These are phyloP conservation scores for Claviceps sp. DNA, from an alignment of 2,329 filamentous ascomycete species.

Conservation along the genomic window DNA sequence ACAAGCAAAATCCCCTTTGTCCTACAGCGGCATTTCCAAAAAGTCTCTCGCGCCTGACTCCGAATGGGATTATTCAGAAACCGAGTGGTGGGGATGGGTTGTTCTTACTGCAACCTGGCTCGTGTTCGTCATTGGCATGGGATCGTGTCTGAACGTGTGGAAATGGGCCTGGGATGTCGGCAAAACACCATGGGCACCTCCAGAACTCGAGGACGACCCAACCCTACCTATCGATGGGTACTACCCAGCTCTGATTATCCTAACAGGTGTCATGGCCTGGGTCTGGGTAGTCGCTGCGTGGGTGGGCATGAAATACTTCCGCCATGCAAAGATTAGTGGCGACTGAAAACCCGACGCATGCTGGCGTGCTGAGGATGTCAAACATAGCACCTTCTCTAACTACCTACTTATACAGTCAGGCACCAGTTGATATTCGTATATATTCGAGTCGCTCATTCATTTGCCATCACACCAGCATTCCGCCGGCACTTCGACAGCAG, in stretches of 20 bases:
- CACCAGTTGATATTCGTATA: neutral
- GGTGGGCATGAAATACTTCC: slow-evolving; percentile 99
- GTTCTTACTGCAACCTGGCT: slow-evolving; percentile 84
- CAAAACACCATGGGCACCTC: slow-evolving; percentile 87
- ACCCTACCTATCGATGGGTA: slow-evolving; percentile 94
- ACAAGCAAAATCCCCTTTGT: slow-evolving; percentile 46
- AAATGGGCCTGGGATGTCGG: slow-evolving; percentile 99
- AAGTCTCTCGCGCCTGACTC: slow-evolving; percentile 35
- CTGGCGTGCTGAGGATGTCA: neutral
- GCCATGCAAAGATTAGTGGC: slow-evolving; percentile 78
- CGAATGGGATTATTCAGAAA: slow-evolving; percentile 85
- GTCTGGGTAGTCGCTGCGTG: slow-evolving; percentile 96
- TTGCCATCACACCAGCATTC: neutral
- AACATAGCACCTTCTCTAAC: neutral
- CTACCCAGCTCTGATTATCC: slow-evolving; percentile 84
- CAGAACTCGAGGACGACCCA: slow-evolving; percentile 87
- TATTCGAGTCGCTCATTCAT: neutral
- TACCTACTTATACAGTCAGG: neutral
- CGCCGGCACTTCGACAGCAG: neutral
- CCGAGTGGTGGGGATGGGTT: slow-evolving; percentile 97
- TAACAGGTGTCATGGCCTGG: slow-evolving; percentile 95
- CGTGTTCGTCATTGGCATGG: slow-evolving; percentile 94
- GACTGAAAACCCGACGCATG: slow-evolving; percentile 28
- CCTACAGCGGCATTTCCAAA: slow-evolving; percentile 37
- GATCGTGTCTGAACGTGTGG: slow-evolving; percentile 88